Evolutionary conservation across 805 yeast species (phyloP), one percentile per base, ranked within the genome.

Genomic region (Candida loeiensis): DNA sequence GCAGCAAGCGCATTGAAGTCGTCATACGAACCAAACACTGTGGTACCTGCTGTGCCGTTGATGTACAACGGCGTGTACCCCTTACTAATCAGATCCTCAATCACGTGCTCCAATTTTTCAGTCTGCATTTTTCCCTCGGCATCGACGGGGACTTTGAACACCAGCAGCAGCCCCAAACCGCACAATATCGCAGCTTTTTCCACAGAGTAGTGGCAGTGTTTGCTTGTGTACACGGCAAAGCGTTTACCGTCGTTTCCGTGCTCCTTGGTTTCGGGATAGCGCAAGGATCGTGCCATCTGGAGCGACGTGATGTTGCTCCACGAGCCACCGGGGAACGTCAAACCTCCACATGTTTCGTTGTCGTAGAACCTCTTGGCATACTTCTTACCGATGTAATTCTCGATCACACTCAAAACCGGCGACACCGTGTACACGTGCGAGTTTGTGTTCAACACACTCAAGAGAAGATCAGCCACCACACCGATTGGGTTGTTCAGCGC

Each of bases 401-500:
- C 95, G 39, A 87, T 77, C 12, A 84, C 72, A 0, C 91, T 79
- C 35, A 87, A 64, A 1, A 84, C 85, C 0, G 95, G 95, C 3
- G 91, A 80, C 1, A 87, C 95, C 0, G 90, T 84, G 54, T 76
- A 86, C 1, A 87, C 95, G 56, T 86, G 95, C 2, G 90, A 80
- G 59, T 87, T 87, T 2, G 95, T 87, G 62, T 87, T 86, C 40
- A 86, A 64, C 7, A 82, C 63, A 22, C 87, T 77, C 39, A 86
- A 64, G 3, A 86, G 56, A 37, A 86, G 43, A 56, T 86, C 95
- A 2, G 86, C 71, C 4, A 86, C 71, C 4, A 86, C 77, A 6
- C 95, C 95, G 21, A 85, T 80, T 1, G 95, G 90, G 54, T 85
- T 86, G 19, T 86, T 85, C n/a, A 86, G 77, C 0, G 95, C 95